phyloP scores from a whole-genome alignment of 805 yeast species.

The Cyberlindnera sargentensis region DNA sequence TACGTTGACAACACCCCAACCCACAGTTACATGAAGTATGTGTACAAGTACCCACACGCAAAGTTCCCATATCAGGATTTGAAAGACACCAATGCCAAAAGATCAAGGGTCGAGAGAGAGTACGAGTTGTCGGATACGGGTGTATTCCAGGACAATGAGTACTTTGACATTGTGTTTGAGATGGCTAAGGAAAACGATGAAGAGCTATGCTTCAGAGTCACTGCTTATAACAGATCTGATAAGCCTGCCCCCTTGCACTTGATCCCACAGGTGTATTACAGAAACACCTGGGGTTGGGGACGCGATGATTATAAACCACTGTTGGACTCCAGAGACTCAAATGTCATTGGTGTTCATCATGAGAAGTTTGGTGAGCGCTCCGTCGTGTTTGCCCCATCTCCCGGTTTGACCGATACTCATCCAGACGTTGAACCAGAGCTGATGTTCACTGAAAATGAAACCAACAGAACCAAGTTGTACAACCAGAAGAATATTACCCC shows the following conservation, averaged over 20 bases:
- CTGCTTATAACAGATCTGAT: slow-evolving; percentile 79
- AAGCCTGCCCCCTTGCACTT: slow-evolving; percentile 86
- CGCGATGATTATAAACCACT: slow-evolving; percentile 44
- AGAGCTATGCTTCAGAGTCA: slow-evolving; percentile 73
- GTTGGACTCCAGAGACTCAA: slow-evolving; percentile 34
- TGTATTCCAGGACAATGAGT: slow-evolving; percentile 51
- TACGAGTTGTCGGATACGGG: slow-evolving; percentile 82
- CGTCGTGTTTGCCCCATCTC: slow-evolving; percentile 71
- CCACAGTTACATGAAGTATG: slow-evolving; percentile 85
- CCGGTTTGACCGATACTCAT: slow-evolving; percentile 51
- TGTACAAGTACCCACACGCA: slow-evolving; percentile 87
- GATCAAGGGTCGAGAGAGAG: slow-evolving; percentile 65
- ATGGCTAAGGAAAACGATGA: slow-evolving; percentile 83
- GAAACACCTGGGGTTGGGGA: slow-evolving; percentile 96
- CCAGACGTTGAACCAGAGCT: slow-evolving; percentile 70
- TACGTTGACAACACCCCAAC: slow-evolving; percentile 90
- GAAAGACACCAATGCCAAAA: slow-evolving; percentile 55
- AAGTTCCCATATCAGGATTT: slow-evolving; percentile 78
- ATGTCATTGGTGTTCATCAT: slow-evolving; percentile 52
- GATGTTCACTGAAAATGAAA: slow-evolving; percentile 85
- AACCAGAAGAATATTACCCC: slow-evolving; percentile 41
- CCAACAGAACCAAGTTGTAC: slow-evolving; percentile 66
- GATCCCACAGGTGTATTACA: slow-evolving; percentile 73
- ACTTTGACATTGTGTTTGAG: slow-evolving; percentile 85
- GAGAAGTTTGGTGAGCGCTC: slow-evolving; percentile 61